Conservation (phyloP, 805 yeast genomes). For the Nakazawaea ernobii region DNA sequence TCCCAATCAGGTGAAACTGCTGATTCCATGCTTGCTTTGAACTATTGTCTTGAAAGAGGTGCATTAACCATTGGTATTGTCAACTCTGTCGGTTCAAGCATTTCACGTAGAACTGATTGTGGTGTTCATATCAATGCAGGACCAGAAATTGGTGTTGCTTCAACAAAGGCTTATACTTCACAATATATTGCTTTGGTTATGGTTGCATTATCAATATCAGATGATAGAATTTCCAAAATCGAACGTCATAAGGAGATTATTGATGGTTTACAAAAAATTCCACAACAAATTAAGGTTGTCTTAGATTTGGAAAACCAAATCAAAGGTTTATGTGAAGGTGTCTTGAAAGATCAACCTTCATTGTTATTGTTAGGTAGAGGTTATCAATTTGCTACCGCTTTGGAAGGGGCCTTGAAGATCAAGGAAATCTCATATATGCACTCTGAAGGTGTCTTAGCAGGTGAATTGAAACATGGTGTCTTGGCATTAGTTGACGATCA, state of each 20-base stretch:
- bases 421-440: conserved; percentile 99
- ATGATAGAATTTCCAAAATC: conserved; percentile 74
- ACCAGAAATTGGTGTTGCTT: conserved; percentile 99
- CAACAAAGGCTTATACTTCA: conserved; percentile 98
- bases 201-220: conserved; percentile 93
- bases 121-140: conserved; percentile 99
- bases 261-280: conserved; percentile 76
- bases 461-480: conserved; percentile 98
- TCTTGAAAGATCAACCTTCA: conserved; percentile 77
- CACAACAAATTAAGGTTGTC: conserved; percentile 78
- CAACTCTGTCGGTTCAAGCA: conserved; percentile 93
- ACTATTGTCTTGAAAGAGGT: conserved; percentile 94
- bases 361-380: conserved; percentile 94
- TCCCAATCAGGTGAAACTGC: conserved; percentile 99
- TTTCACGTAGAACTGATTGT: conserved; percentile 95
- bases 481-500: conserved; percentile 92
- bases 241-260: conserved; percentile 82
- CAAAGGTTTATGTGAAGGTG: conserved; percentile 65
- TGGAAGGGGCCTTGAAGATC: conserved; percentile 97
- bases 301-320: conserved; percentile 68
- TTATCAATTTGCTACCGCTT: conserved; percentile 92
- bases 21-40: conserved; percentile 90
- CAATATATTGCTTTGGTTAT: conserved; percentile 95
- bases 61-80: conserved; percentile 97
- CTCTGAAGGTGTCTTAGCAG: conserved; percentile 98